These are phyloP conservation scores for Magnolia changhungtana DNA, from an alignment of 164 flowering plant genomes.

Conservation along the genomic window DNA sequence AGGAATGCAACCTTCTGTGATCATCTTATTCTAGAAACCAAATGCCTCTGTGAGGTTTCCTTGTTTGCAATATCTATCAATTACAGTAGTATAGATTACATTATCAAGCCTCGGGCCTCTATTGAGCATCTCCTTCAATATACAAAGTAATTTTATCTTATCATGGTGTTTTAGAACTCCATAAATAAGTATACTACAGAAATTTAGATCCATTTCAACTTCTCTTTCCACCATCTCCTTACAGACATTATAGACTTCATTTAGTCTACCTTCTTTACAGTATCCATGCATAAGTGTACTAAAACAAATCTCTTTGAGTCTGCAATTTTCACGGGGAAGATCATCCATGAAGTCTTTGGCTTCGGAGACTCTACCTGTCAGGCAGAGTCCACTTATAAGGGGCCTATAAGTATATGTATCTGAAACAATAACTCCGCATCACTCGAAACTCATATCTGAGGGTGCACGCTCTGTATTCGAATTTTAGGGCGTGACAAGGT, in stretches of 20 bases:
- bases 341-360: conserved; percentile 71
- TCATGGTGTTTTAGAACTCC: conserved; percentile 49
- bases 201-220: conserved; percentile 63
- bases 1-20: conserved; percentile 57
- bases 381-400: conserved; percentile 74
- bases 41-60: conserved; percentile 62
- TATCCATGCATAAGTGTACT: conserved; percentile 71
- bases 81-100: conserved; percentile 68
- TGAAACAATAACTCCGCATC: conserved; percentile 51
- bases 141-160: conserved; percentile 20
- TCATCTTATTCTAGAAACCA: conserved; percentile 65
- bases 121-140: conserved; percentile 60
- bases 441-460: background rate
- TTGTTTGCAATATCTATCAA: conserved; percentile 55
- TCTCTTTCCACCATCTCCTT: conserved; percentile 64
- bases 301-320: conserved; percentile 73
- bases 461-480: too few relatives aligned
- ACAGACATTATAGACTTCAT: conserved; percentile 54
- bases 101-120: conserved; percentile 63
- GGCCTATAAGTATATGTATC: conserved; percentile 85
- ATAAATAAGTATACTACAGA: conserved; percentile 66
- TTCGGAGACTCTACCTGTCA: conserved; percentile 57
- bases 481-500: too few relatives aligned
- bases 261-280: conserved; percentile 71
- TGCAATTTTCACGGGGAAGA: conserved; percentile 43